A percentile compares a stretch with the other conserved stretches of the same genome.
Conservation (phyloP, 768 basidiomycete genomes). For the Kwoniella sp. region DNA sequence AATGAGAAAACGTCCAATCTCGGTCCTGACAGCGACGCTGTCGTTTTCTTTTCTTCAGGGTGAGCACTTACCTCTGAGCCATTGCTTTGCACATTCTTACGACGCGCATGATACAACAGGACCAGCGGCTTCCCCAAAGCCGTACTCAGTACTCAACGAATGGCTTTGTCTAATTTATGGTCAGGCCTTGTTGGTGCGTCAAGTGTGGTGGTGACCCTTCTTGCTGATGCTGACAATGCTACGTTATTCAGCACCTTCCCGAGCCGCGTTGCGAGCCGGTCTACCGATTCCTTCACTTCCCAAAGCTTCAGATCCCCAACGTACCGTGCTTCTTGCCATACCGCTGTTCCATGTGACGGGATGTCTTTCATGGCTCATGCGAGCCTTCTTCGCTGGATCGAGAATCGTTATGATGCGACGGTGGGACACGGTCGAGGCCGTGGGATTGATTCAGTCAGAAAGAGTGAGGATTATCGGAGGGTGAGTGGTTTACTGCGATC, state of each 20-base stretch:
- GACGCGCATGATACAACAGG: constrained; percentile 6
- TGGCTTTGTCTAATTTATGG: constrained; percentile 41
- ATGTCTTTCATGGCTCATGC: constrained; percentile 42
- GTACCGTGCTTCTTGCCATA: constrained; percentile 37
- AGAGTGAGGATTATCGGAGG: constrained; percentile 39
- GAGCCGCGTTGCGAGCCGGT: constrained; percentile 38
- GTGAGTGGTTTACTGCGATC: constrained; percentile 14
- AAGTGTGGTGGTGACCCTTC: too few relatives aligned
- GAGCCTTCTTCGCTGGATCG: constrained; percentile 40
- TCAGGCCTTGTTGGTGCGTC: constrained; percentile 44
- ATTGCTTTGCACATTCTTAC: neutral
- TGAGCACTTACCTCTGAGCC: constrained; percentile 7
- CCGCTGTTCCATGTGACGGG: constrained; percentile 47
- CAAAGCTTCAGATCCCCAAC: constrained; percentile 25
- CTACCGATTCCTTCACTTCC: constrained; percentile 29
- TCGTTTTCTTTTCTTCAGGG: constrained; percentile 45
- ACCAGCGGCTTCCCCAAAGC: constrained; percentile 42
- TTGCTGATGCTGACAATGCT: neutral
- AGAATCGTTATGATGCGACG: constrained; percentile 35
- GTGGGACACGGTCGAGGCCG: constrained; percentile 35
- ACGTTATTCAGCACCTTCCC: constrained; percentile 28
- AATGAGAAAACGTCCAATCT: too few relatives aligned
- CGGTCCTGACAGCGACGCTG: constrained; percentile 40
- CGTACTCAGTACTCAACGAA: constrained; percentile 41
- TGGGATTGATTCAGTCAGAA: constrained; percentile 29